A percentile compares a stretch with the other conserved stretches of the same genome.
phyloP scores from a whole-genome alignment of 441 rosid species.

The Erodium trifolium region DNA sequence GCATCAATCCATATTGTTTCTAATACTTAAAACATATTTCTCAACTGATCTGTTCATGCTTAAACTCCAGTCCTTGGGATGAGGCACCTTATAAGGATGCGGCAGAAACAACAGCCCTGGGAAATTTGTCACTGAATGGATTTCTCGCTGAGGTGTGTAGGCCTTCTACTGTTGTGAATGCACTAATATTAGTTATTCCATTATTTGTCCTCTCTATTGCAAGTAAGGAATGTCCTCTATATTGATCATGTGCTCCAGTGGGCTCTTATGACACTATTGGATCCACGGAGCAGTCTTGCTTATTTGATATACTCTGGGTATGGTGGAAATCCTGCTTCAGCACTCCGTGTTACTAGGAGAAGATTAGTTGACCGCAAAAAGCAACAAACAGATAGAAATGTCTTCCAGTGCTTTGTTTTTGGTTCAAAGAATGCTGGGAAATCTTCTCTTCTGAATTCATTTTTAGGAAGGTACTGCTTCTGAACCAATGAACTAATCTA shows the following conservation, averaged over 20 bases:
- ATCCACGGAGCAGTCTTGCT: slow-evolving; percentile 46
- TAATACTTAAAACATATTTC: slow-evolving; percentile 11
- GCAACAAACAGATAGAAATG: slow-evolving; percentile 53
- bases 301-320: slow-evolving; percentile 61
- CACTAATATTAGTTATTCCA: neutral
- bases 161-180: slow-evolving; percentile 10
- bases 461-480: slow-evolving; percentile 45
- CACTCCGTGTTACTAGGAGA: slow-evolving; percentile 47
- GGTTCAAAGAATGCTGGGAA: slow-evolving; percentile 63
- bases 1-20: neutral
- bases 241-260: slow-evolving; percentile 44
- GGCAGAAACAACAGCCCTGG: slow-evolving; percentile 44
- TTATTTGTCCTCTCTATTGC: neutral
- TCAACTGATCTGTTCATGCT: slow-evolving; percentile 19
- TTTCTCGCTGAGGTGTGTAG: slow-evolving; percentile 55
- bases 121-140: slow-evolving; percentile 44
- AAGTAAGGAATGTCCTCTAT: slow-evolving; percentile 8
- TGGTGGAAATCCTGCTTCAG: slow-evolving; percentile 45
- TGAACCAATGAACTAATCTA: slow-evolving; percentile 12
- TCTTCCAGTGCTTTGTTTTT: slow-evolving; percentile 57
- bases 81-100: slow-evolving; percentile 55
- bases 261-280: slow-evolving; percentile 58
- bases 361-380: slow-evolving; percentile 58
- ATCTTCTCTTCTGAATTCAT: slow-evolving; percentile 52
- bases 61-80: slow-evolving; percentile 56